A percentile compares a stretch with the other conserved stretches of the same genome.
These are phyloP conservation scores for Nectriaceae sp. DNA, from an alignment of 2,329 filamentous ascomycete species.

Conservation along the genomic window DNA sequence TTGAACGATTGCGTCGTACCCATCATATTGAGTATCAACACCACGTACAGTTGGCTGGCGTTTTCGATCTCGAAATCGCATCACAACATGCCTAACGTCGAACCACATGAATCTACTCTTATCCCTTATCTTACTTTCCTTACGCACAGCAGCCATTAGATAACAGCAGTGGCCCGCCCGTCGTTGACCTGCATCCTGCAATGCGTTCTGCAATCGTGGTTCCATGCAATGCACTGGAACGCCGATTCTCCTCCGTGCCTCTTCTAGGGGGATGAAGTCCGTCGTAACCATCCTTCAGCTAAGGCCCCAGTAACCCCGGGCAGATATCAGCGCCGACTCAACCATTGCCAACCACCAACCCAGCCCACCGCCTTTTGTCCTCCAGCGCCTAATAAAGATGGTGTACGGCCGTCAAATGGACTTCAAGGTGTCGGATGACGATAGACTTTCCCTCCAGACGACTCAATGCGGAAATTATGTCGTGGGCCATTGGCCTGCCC, in stretches of 20 bases:
- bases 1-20: no score
- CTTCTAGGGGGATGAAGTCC: neutral
- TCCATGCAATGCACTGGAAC: slow-evolving; percentile 22
- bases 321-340: neutral
- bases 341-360: neutral
- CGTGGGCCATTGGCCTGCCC: slow-evolving; percentile 6
- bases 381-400: neutral
- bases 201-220: slow-evolving; percentile 19
- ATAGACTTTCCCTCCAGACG: neutral
- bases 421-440: neutral
- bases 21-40: no score
- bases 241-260: slow-evolving; percentile 20
- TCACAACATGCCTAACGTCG: neutral
- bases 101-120: neutral
- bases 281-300: no score
- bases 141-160: slow-evolving; percentile 9
- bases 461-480: slow-evolving; percentile 4
- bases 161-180: slow-evolving; percentile 15
- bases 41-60: no score
- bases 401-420: neutral
- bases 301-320: no score
- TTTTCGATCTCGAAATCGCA: neutral
- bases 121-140: slow-evolving; percentile 20
- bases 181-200: slow-evolving; percentile 20
- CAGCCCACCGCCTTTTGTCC: neutral